Conservation (phyloP, 257 asterid genomes). For the Striga asiatica region DNA sequence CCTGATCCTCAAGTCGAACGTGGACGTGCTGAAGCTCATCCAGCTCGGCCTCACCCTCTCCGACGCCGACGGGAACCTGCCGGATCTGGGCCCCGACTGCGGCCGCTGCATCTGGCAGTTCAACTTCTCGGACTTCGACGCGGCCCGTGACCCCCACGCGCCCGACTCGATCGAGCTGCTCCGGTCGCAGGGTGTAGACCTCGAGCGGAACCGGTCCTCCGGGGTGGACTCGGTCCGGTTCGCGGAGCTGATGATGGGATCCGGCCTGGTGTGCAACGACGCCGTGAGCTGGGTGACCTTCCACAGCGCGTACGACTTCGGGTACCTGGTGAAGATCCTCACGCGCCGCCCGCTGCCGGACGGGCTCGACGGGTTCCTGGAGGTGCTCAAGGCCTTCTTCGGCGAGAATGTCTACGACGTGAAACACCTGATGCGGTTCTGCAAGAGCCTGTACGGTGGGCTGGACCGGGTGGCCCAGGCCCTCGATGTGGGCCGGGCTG, state of each 20-base stretch:
- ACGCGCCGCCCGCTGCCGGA: conserved; percentile 51
- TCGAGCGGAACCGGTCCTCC: conserved; percentile 28
- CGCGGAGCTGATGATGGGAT: conserved; percentile 50
- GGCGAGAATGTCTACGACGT: conserved; percentile 53
- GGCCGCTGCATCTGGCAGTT: conserved; percentile 66
- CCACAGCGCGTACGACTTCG: conserved; percentile 75
- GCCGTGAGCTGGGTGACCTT: conserved; percentile 59
- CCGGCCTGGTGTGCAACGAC: conserved; percentile 52
- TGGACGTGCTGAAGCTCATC: conserved; percentile 37
- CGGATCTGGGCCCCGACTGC: conserved; percentile 17
- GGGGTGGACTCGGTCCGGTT: conserved; percentile 50
- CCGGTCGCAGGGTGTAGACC: conserved; percentile 40
- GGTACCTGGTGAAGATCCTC: conserved; percentile 45
- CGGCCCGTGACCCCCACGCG: conserved; percentile 51
- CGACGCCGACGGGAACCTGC: conserved; percentile 45
- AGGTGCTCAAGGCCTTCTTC: conserved; percentile 30
- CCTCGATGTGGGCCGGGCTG: conserved; percentile 51
- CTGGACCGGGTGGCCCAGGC: conserved; percentile 57
- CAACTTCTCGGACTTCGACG: conserved; percentile 65
- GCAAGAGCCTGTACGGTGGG: conserved; percentile 50
- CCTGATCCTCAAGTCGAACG: conserved; percentile 33
- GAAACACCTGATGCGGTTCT: conserved; percentile 48
- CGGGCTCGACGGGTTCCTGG: conserved; percentile 33
- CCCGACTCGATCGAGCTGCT: conserved; percentile 53
- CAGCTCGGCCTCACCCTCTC: conserved; percentile 50